Base-by-base conservation (phyloP, 306 rosid species). In the Coriaria nepalensis region DNA sequence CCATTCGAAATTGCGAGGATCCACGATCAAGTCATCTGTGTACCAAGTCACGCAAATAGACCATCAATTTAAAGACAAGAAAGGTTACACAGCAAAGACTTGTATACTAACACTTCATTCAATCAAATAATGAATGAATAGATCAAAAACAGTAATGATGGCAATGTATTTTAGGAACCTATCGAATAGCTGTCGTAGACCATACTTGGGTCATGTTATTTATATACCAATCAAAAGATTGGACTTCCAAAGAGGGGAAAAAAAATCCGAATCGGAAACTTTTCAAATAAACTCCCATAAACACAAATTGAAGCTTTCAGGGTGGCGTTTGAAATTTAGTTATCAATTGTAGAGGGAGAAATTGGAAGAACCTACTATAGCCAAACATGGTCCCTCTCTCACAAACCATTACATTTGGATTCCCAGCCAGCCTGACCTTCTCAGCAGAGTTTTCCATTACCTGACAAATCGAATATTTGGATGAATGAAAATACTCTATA, bases 301-400 rank as follows among this genome's bases (percentile, higher is more conserved):
- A 20, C 29, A 20, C 29, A 3, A 20, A 20, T 20, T 20, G 29
- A 20, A 20, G 29, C 29, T 20, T 20, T 1, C 29, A 20, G 29
- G 29, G 29, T 20, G 29, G 29, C 29, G 29, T 3, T 20, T 10
- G 38, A 45, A 53, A 10, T 38, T 10, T 40, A 2, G n/a, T 11
- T n/a, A 0, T 43, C 4, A 43, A 41, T 11, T 5, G 34, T n/a
- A 33, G 12, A 53, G 40, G n/a, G 36, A 41, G 34, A 8, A 53
- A 37, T 9, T 52, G 8, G 56, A 13, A 33, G 40, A 55, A 77
- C 98, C 84, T 80, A 90, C 98, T 90, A 67, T 90, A 90, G 54
- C 98, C 97, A 77, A 90, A 90, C 95, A 81, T 90, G 40, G 98
- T 84, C 69, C 94, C 94, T 71, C 95, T 81, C 71, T 85, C 95